Conservation (phyloP, 257 asterid genomes). For the Osmanthus fragrans region DNA sequence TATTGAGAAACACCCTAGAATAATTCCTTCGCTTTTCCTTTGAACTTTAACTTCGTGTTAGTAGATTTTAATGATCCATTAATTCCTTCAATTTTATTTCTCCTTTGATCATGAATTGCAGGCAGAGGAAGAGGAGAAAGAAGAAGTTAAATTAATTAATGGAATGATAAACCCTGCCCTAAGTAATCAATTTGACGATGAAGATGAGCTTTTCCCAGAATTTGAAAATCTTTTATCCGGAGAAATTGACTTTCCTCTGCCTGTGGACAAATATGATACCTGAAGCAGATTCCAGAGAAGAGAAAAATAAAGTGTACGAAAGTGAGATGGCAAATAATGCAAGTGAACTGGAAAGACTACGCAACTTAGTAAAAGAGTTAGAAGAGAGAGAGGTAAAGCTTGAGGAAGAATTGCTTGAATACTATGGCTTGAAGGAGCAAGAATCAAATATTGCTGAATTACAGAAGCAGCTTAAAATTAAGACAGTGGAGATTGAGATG, state of each 20-base stretch:
- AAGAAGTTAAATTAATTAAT: conserved; percentile 80
- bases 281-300: conserved; percentile 38
- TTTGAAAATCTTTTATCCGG: conserved; percentile 78
- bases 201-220: conserved; percentile 74
- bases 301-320: conserved; percentile 59
- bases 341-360: conserved; percentile 67
- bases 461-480: conserved; percentile 84
- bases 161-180: conserved; percentile 60
- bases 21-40: neutral
- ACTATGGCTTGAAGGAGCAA: conserved; percentile 88
- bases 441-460: conserved; percentile 72
- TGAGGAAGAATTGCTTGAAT: conserved; percentile 89
- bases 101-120: conserved; percentile 21
- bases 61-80: neutral
- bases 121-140: conserved; percentile 77
- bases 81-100: too few species aligned
- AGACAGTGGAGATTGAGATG: conserved; percentile 85
- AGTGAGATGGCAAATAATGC: conserved; percentile 75
- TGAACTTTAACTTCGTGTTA: neutral
- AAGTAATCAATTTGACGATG: conserved; percentile 49
- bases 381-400: conserved; percentile 95
- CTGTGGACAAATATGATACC: conserved; percentile 55
- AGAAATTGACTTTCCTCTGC: conserved; percentile 72
- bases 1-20: conserved; percentile 11
- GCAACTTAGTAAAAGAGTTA: conserved; percentile 70